Conservation (phyloP, 495 filamentous ascomycete genomes). For the Chaetomium fimeti region DNA sequence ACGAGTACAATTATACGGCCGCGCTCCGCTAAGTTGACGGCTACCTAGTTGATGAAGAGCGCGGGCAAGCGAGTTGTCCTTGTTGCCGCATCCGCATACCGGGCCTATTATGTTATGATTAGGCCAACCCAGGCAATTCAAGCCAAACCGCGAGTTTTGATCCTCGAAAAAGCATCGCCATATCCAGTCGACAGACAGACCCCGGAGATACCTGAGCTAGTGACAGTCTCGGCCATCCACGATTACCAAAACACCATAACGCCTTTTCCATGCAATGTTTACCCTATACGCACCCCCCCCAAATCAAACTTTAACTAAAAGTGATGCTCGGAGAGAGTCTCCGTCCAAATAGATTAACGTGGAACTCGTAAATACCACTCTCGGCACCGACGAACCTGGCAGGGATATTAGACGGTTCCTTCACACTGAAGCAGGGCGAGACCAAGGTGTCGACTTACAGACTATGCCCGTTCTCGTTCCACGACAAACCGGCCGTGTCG, state of each 20-base stretch:
- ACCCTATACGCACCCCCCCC: not conserved
- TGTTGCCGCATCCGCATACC: not conserved
- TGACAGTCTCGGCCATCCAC: constrained; percentile 8
- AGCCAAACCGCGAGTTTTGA: not conserved
- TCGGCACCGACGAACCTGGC: constrained; percentile 66
- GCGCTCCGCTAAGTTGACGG: not conserved
- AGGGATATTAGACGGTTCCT: constrained; percentile 24
- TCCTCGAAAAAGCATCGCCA: not conserved
- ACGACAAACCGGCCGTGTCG: constrained; percentile 66
- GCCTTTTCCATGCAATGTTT: constrained; percentile 19
- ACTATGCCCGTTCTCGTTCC: constrained; percentile 66
- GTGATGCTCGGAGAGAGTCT: constrained; percentile 62
- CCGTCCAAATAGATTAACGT: constrained; percentile 62
- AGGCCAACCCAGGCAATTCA: not conserved
- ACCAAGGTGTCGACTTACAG: constrained; percentile 55
- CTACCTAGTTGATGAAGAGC: constrained; percentile 5
- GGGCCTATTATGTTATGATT: constrained; percentile 6
- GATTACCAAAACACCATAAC: constrained; percentile 6
- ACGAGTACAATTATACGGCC: not conserved
- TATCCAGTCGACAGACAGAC: not conserved
- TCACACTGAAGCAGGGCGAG: not conserved
- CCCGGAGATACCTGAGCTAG: not conserved
- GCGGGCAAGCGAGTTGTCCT: not conserved
- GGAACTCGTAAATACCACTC: constrained; percentile 71
- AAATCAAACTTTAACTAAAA: constrained; percentile 50